Conservation (phyloP, 306 rosid species). For the Cucurbita pepo region DNA sequence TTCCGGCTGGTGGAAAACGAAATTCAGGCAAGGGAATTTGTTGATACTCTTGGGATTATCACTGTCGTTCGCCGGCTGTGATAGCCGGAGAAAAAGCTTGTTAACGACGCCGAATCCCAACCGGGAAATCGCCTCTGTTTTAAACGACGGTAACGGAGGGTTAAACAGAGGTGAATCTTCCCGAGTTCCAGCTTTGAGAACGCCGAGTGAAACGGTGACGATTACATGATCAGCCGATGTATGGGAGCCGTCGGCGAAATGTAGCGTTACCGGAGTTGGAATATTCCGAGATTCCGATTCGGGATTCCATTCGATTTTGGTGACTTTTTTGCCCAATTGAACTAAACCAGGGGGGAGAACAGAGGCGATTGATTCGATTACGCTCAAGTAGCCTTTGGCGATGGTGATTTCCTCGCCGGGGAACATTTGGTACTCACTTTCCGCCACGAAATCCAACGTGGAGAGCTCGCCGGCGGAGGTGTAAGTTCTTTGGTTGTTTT, state of each 20-base stretch:
- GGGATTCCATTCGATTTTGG: conserved; percentile 54
- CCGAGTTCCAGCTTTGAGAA: conserved; percentile 62
- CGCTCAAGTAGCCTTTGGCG: conserved; percentile 65
- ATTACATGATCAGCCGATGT: conserved; percentile 77
- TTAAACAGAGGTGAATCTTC: conserved; percentile 47
- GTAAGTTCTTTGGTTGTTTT: conserved; percentile 67
- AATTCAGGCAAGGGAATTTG: conserved; percentile 47
- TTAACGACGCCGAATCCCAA: conserved; percentile 96
- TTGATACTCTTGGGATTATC: conserved; percentile 1
- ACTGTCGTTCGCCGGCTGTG: neutral
- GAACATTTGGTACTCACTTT: conserved; percentile 76
- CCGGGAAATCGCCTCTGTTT: conserved; percentile 71
- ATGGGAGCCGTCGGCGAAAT: conserved; percentile 56
- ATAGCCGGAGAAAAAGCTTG: conserved; percentile 71
- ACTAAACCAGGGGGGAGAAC: conserved; percentile 56
- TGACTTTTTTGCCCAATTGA: conserved; percentile 51
- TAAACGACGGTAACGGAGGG: conserved; percentile 73
- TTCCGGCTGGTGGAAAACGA: conserved; percentile 54
- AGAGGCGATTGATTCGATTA: conserved; percentile 58
- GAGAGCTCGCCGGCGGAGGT: conserved; percentile 71
- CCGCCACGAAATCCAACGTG: conserved; percentile 54
- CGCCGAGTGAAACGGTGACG: conserved; percentile 81
- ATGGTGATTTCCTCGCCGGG: conserved; percentile 86
- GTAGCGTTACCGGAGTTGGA: conserved; percentile 61
- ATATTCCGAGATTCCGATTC: neutral